Evolutionary conservation across 306 rosid species (phyloP), one percentile per base, ranked within the genome.

Genomic region (Medicago lupulina): DNA sequence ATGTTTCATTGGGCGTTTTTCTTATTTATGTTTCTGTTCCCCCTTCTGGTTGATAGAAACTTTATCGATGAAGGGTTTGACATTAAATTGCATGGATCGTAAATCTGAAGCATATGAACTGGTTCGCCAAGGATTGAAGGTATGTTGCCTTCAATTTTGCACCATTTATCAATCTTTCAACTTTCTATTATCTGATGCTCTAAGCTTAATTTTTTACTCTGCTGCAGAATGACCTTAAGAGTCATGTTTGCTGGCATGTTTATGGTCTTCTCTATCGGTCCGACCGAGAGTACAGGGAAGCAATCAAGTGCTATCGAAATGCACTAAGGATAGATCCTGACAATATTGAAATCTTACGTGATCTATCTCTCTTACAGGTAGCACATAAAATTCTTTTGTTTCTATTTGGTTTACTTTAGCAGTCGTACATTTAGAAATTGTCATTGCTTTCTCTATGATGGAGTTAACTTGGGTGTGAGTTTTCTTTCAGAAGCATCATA

Each of bases 221-320:
- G 79, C 69, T 84, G 82, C 97, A 93, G 98, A 91, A 93, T 88
- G 97, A 94, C 80, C 95, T 94, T 50, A 94, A 91, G 86, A 94
- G 98, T 84, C 98, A 94, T 88, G 98, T 94, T 78, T 94, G 98
- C 88, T 94, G 98, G 98, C 98, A 94, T 88, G 98, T 94, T 67
- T 94, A 70, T 83, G 98, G 98, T 78, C 98, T 94, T 16, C 94
- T 94, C 70, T 94, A 94, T 73, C 97, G 98, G 67, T 94, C 98
- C 19, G 97, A 94, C 81, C 83, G 98, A 86, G 98, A 94, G 80
- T 94, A 94, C 80, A 88, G 98, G 80, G 98, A 94, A 82, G 98
- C 98, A 21, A 94, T 94, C 55, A 94, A 94, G 86, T 90, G 98
- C 82, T 94, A 94, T 75, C 89, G 98, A 54, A 91, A 92, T 88